A percentile compares a stretch with the other conserved stretches of the same genome.
Evolutionary conservation across 2,329 filamentous ascomycete genomes (phyloP).

Genomic region (Graphium sp.): DNA sequence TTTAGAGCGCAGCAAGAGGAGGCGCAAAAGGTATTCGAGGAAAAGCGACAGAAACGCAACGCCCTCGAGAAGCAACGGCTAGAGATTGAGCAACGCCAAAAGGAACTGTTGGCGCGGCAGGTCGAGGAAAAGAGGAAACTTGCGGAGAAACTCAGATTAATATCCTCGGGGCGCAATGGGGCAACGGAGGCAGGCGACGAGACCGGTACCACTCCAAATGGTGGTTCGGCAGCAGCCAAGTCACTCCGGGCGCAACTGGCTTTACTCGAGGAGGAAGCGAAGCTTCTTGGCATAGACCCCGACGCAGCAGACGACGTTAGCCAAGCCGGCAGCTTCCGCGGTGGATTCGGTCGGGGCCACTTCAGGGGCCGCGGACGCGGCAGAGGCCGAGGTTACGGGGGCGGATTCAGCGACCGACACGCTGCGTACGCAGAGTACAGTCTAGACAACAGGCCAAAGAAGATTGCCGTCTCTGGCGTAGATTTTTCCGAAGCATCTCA

Average conservation of each 20-base stretch:
- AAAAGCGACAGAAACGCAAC: slow-evolving; percentile 43
- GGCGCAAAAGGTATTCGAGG: slow-evolving; percentile 51
- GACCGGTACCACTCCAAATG: no score
- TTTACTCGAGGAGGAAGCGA: slow-evolving; percentile 57
- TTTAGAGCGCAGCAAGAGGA: slow-evolving; percentile 53
- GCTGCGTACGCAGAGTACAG: slow-evolving; percentile 46
- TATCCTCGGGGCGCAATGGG: slow-evolving; percentile 16
- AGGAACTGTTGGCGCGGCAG: slow-evolving; percentile 44
- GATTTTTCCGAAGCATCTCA: slow-evolving; percentile 44
- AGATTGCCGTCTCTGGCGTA: slow-evolving; percentile 44
- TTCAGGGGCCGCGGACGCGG: slow-evolving; percentile 21
- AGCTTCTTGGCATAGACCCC: slow-evolving; percentile 50
- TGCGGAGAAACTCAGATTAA: slow-evolving; percentile 45
- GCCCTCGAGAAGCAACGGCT: slow-evolving; percentile 45
- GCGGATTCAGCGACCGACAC: slow-evolving; percentile 26
- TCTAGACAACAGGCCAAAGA: slow-evolving; percentile 61
- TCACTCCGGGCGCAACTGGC: slow-evolving; percentile 55
- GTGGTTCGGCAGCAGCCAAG: slow-evolving; percentile 45
- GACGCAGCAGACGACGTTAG: slow-evolving; percentile 26
- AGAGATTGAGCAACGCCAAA: slow-evolving; percentile 48
- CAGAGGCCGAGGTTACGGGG: slow-evolving; percentile 22
- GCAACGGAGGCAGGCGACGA: slow-evolving; percentile 10
- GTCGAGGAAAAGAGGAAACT: slow-evolving; percentile 47
- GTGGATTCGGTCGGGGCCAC: slow-evolving; percentile 14
- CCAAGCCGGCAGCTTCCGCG: slow-evolving; percentile 7